Base-by-base conservation (phyloP, 768 basidiomycete species). In the Russula emetica region DNA sequence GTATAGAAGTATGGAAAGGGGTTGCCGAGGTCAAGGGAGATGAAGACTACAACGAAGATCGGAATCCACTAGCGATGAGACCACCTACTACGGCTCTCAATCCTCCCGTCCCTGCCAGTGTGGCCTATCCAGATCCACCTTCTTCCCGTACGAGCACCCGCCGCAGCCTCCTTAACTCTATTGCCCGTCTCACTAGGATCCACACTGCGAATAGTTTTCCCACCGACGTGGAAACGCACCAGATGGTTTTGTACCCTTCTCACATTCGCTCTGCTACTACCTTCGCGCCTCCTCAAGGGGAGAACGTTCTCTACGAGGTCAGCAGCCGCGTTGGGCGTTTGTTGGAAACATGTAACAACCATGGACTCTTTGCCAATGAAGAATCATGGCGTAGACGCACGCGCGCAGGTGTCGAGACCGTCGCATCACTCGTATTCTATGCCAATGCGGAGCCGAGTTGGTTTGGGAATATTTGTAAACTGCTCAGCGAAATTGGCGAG, bases 301-400 rank as follows among this genome's bases (percentile, higher is more conserved):
- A 30, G 28, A 51, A 30, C 28, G 7, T 51, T 16, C 32, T 34
- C 18, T 6, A 32, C 52, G 54, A 60, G 26, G 54, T 64, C 30
- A 49, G 64, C 50, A 44, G 53, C 20, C 49, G 62, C 22, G 54
- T 66, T 1, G 6, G 24, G 1, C 49, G 42, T 6, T 49, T 66
- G 36, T 47, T 60, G 11, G 58, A 63, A 54, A 56, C 55, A 2
- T 56, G 40, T 28, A 20, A 56, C 16, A 20, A 56, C 20, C 24
- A 20, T 4, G 16, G 59, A 26, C 11, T 56, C 18, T 58, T 63
- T 4, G 9, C 9, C 16, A 58, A 42, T 30, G 55, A 66, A 8
- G 55, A 62, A 2, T 38, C 26, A 5, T 45, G 57, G 16, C 62
- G 62, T 9, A 63, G 28, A 38, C 66, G 66, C 11, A 49, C 40